Evolutionary conservation across 495 filamentous ascomycete genomes (phyloP).

Genomic region (Hypomontagnella monticulosa): DNA sequence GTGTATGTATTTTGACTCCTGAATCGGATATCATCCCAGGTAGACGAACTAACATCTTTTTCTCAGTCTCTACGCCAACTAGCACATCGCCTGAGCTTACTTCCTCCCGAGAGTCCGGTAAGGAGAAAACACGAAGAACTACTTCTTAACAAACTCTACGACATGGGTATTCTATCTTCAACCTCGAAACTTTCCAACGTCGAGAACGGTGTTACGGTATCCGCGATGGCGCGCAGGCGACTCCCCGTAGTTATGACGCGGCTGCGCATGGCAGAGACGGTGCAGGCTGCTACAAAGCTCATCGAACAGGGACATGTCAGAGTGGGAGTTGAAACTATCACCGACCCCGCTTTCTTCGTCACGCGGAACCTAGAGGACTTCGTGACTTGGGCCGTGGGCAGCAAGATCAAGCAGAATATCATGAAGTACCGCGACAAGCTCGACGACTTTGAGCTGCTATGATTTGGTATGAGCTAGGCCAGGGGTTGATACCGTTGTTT

Average conservation of each 20-base stretch:
- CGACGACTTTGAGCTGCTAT: slow-evolving; percentile 96
- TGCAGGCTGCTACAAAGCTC: slow-evolving; percentile 82
- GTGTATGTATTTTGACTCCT: slow-evolving; percentile 59
- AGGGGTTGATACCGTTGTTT: not conserved
- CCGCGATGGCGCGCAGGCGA: slow-evolving; percentile 80
- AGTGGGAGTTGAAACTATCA: slow-evolving; percentile 90
- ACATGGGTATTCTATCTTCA: slow-evolving; percentile 85
- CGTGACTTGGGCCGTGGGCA: slow-evolving; percentile 94
- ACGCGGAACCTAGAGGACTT: slow-evolving; percentile 93
- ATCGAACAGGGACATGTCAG: slow-evolving; percentile 96
- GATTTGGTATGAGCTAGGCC: slow-evolving; percentile 11
- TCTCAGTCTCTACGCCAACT: slow-evolving; percentile 78
- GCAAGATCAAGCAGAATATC: slow-evolving; percentile 96
- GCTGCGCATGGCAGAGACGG: slow-evolving; percentile 86
- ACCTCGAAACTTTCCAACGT: slow-evolving; percentile 80
- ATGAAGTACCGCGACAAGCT: slow-evolving; percentile 92
- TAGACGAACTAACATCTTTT: slow-evolving; percentile 22
- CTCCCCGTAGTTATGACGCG: slow-evolving; percentile 88
- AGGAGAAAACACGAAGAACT: slow-evolving; percentile 83
- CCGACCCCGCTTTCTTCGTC: slow-evolving; percentile 82
- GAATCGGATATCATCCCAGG: not conserved
- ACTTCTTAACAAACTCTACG: slow-evolving; percentile 86
- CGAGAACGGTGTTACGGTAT: slow-evolving; percentile 86
- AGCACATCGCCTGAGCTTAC: slow-evolving; percentile 82
- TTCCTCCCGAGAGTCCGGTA: slow-evolving; percentile 79